Conservation (phyloP, 208 protist species). For the Wallacemonas rigidus region DNA sequence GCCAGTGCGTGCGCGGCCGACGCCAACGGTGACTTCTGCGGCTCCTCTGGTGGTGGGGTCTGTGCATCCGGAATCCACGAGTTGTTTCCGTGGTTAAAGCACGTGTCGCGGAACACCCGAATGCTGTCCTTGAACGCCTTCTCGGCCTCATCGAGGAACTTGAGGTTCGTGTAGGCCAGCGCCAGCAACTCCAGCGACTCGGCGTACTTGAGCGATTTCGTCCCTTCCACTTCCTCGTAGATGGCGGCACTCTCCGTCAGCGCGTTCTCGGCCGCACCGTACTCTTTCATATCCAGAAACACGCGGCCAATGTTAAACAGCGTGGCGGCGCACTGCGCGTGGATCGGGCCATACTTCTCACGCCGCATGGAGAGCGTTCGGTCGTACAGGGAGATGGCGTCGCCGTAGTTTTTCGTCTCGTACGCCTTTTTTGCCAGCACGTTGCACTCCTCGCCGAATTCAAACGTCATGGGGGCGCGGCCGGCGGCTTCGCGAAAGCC, state of each 20-base stretch:
- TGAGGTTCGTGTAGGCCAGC: slow-evolving; percentile 81
- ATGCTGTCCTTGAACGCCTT: slow-evolving; percentile 92
- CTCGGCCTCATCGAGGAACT: slow-evolving; percentile 87
- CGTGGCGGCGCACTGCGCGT: slow-evolving; percentile 80
- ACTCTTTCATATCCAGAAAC: slow-evolving; percentile 92
- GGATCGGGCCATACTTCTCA: slow-evolving; percentile 84
- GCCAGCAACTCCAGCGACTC: slow-evolving; percentile 85
- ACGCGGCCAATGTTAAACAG: slow-evolving; percentile 88
- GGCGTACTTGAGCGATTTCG: slow-evolving; percentile 72
- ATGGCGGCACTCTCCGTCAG: slow-evolving; percentile 89
- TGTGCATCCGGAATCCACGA: slow-evolving; percentile 73
- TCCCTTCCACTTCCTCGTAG: slow-evolving; percentile 82
- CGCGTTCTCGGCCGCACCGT: slow-evolving; percentile 85
- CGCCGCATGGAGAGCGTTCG: slow-evolving; percentile 77
- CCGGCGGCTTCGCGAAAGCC: slow-evolving; percentile 83
- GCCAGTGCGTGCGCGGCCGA: slow-evolving; percentile 84
- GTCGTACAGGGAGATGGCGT: slow-evolving; percentile 88
- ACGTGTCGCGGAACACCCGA: slow-evolving; percentile 73
- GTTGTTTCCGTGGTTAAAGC: slow-evolving; percentile 79
- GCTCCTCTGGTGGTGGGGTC: slow-evolving; percentile 48
- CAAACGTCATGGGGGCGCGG: slow-evolving; percentile 81
- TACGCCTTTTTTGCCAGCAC: slow-evolving; percentile 77
- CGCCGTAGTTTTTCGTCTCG: slow-evolving; percentile 88
- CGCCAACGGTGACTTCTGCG: slow-evolving; percentile 80
- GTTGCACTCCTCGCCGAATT: slow-evolving; percentile 89